phyloP scores from a whole-genome alignment of 805 yeast genomes.

The Suhomyces canberraensis region DNA sequence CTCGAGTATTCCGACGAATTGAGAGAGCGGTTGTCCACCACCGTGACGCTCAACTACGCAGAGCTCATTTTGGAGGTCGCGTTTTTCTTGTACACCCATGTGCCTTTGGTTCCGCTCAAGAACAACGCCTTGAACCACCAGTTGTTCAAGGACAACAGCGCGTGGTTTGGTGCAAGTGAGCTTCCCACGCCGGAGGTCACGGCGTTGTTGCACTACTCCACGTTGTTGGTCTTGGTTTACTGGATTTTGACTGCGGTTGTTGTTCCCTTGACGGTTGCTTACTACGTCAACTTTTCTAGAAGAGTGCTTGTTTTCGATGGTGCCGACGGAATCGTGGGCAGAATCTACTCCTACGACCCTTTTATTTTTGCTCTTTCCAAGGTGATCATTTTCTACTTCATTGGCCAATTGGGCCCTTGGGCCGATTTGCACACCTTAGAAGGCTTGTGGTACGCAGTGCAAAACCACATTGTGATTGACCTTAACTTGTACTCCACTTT shows the following conservation, averaged over 20 bases:
- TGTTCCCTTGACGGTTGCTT: constrained; percentile 43
- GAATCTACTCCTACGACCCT: constrained; percentile 50
- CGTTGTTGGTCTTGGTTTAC: constrained; percentile 28
- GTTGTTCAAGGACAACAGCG: constrained; percentile 31
- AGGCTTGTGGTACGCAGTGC: constrained; percentile 26
- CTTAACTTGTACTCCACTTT: constrained; percentile 39
- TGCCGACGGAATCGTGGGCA: constrained; percentile 28
- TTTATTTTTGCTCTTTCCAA: constrained; percentile 44
- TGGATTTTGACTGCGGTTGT: constrained; percentile 43
- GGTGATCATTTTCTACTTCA: constrained; percentile 38
- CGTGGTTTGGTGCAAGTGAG: constrained; percentile 17
- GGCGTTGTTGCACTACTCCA: constrained; percentile 24
- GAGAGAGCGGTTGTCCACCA: constrained; percentile 37
- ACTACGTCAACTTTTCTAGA: constrained; percentile 51
- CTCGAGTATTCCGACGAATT: constrained; percentile 34
- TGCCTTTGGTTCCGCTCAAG: constrained; percentile 35
- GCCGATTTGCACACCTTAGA: constrained; percentile 22
- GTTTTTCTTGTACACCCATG: constrained; percentile 30
- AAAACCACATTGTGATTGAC: constrained; percentile 31
- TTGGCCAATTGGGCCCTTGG: constrained; percentile 31
- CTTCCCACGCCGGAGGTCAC: constrained; percentile 36
- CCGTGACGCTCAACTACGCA: constrained; percentile 34
- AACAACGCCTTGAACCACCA: constrained; percentile 36
- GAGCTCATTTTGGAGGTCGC: constrained; percentile 28
- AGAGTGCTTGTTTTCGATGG: constrained; percentile 32